Conservation (phyloP, 2,329 filamentous ascomycete species). For the Alternaria angustiovoidea region DNA sequence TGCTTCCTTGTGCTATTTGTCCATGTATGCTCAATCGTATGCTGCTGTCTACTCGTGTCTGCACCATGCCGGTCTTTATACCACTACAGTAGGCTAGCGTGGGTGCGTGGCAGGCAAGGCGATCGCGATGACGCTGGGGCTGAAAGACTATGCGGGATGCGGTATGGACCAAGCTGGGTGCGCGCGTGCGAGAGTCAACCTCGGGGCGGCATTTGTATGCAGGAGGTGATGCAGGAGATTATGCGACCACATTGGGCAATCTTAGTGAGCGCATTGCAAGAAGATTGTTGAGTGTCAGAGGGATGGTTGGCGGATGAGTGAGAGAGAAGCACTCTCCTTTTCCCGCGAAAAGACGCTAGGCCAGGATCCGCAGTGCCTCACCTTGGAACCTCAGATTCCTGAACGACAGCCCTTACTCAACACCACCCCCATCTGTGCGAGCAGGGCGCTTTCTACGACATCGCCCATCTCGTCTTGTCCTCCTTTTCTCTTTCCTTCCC, state of each 20-base stretch:
- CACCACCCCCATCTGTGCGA: conserved; percentile 33
- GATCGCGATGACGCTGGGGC: conserved; percentile 40
- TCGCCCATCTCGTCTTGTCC: conserved; percentile 23
- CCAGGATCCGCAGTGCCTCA: conserved; percentile 24
- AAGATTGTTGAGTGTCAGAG: conserved; percentile 17
- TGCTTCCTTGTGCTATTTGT: not conserved
- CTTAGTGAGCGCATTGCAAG: conserved; percentile 13
- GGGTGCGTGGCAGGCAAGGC: conserved; percentile 8
- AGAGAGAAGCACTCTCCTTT: conserved; percentile 25
- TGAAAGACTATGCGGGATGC: conserved; percentile 22
- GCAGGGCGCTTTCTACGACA: conserved; percentile 22
- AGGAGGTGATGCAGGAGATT: conserved; percentile 14
- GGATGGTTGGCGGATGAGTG: conserved; percentile 26
- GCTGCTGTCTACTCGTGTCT: not conserved
- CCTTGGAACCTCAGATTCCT: conserved; percentile 34
- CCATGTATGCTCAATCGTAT: not conserved
- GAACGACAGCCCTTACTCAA: conserved; percentile 32
- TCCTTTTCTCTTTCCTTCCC: conserved; percentile 10
- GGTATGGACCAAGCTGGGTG: conserved; percentile 13
- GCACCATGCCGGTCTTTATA: not conserved
- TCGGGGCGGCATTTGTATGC: not conserved
- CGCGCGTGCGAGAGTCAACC: conserved; percentile 9
- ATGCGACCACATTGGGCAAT: conserved; percentile 23
- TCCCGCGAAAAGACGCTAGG: conserved; percentile 16
- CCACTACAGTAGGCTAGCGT: conserved; percentile 13